These are phyloP conservation scores for Pleurotus pulmonarius DNA, from an alignment of 768 basidiomycete genomes.

Conservation along the genomic window DNA sequence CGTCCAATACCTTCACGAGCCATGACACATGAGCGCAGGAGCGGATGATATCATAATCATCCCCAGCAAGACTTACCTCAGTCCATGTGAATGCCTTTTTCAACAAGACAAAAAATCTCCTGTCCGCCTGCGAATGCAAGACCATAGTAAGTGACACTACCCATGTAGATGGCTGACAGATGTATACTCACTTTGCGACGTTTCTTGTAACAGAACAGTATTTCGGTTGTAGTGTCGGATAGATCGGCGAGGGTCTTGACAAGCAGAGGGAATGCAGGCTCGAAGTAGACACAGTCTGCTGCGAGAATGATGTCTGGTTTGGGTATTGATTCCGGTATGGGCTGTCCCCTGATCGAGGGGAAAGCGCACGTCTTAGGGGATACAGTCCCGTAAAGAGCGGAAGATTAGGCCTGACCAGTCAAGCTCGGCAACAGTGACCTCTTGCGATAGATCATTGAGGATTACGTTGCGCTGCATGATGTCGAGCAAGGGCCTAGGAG, in stretches of 20 bases:
- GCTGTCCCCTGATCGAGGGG: constrained; percentile 54
- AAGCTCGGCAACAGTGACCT: constrained; percentile 63
- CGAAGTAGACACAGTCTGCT: constrained; percentile 95
- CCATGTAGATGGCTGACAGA: neutral
- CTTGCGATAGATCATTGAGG: constrained; percentile 55
- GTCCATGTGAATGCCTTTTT: constrained; percentile 76
- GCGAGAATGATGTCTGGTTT: constrained; percentile 73
- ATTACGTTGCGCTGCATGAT: constrained; percentile 76
- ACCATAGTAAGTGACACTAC: neutral
- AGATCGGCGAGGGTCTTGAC: constrained; percentile 75
- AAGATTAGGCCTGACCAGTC: constrained; percentile 60
- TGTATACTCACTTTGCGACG: constrained; percentile 67
- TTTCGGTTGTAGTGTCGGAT: constrained; percentile 50
- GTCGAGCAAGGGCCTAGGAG: constrained; percentile 61
- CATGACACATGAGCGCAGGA: neutral
- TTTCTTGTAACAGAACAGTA: constrained; percentile 93
- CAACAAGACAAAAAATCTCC: constrained; percentile 76
- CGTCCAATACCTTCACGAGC: constrained; percentile 51
- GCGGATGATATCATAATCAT: constrained; percentile 5
- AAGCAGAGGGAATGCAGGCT: constrained; percentile 86
- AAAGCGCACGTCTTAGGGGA: constrained; percentile 7
- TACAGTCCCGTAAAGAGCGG: constrained; percentile 10
- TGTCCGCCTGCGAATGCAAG: constrained; percentile 63
- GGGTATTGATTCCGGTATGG: constrained; percentile 43
- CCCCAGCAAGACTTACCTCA: constrained; percentile 35